A percentile compares a stretch with the other conserved stretches of the same genome.
Conservation (phyloP, 257 asterid genomes). For the Salvia hispanica region DNA sequence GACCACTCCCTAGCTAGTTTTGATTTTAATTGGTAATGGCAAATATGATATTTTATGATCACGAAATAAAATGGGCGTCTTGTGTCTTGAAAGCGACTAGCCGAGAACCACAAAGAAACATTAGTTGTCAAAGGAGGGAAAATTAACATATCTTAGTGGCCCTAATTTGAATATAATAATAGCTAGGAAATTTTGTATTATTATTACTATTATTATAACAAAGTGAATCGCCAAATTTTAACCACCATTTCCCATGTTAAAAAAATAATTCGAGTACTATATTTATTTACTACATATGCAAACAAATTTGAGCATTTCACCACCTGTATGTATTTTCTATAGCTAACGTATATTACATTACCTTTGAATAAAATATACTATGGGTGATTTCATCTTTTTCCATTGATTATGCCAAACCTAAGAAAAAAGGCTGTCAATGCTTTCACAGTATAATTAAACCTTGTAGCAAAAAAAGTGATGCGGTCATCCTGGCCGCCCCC, state of each 20-base stretch:
- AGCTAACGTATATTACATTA: neutral
- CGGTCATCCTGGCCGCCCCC: too few relatives aligned
- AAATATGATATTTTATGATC: slow-evolving; percentile 28
- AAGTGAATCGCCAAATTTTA: slow-evolving; percentile 9
- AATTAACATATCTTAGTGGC: slow-evolving; percentile 4
- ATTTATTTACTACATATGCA: neutral
- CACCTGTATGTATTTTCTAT: neutral
- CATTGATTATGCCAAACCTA: neutral
- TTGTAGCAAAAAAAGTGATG: too few relatives aligned
- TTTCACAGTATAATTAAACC: too few relatives aligned
- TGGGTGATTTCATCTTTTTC: neutral
- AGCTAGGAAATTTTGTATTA: neutral
- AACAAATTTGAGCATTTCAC: slow-evolving; percentile 38
- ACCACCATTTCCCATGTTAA: slow-evolving; percentile 20
- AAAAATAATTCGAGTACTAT: too few relatives aligned
- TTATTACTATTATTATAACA: neutral
- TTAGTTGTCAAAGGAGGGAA: slow-evolving; percentile 28
- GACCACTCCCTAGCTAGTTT: slow-evolving; percentile 28
- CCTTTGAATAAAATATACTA: neutral
- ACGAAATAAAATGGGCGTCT: slow-evolving; percentile 14
- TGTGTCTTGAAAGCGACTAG: slow-evolving; percentile 30
- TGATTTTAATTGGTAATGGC: slow-evolving; percentile 13
- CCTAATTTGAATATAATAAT: slow-evolving; percentile 21
- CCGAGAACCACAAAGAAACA: slow-evolving; percentile 22
- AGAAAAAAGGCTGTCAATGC: neutral